These are phyloP conservation scores for Pinus albicaulis DNA, from an alignment of 75 land plant species.

Conservation along the genomic window DNA sequence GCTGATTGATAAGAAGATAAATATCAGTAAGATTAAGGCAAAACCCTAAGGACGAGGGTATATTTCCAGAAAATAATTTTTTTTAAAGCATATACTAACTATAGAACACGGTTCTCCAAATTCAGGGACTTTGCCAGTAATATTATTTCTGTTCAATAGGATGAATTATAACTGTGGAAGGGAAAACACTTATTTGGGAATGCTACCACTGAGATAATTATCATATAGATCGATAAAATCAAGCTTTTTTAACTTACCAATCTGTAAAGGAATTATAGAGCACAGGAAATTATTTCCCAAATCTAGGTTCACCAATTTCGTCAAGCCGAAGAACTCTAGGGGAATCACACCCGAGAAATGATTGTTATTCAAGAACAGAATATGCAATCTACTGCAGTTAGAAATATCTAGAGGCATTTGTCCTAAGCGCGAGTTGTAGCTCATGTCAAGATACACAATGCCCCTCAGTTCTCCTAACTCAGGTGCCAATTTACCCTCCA, in stretches of 20 bases:
- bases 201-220: constrained; percentile 24
- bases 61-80: constrained; percentile 24
- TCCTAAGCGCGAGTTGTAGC: constrained; percentile 38
- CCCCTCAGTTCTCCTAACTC: constrained; percentile 33
- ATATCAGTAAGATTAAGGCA: constrained; percentile 20
- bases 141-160: constrained; percentile 24
- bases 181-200: constrained; percentile 24
- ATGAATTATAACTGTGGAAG: constrained; percentile 22
- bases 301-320: constrained; percentile 10
- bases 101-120: constrained; percentile 13
- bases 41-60: constrained; percentile 24
- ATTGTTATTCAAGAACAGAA: constrained; percentile 12
- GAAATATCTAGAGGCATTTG: constrained; percentile 36
- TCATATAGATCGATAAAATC: constrained; percentile 17
- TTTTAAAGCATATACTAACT: constrained; percentile 5
- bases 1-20: constrained; percentile 16
- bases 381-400: constrained; percentile 17
- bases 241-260: constrained; percentile 18
- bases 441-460: constrained; percentile 34
- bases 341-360: constrained; percentile 20
- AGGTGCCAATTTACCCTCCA: constrained; percentile 46
- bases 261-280: constrained; percentile 19
- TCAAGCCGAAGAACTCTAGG: constrained; percentile 8
- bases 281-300: constrained; percentile 20
- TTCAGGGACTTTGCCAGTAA: constrained; percentile 28